phyloP scores from a whole-genome alignment of 2,329 filamentous ascomycete species.

The Coniella lustricola region DNA sequence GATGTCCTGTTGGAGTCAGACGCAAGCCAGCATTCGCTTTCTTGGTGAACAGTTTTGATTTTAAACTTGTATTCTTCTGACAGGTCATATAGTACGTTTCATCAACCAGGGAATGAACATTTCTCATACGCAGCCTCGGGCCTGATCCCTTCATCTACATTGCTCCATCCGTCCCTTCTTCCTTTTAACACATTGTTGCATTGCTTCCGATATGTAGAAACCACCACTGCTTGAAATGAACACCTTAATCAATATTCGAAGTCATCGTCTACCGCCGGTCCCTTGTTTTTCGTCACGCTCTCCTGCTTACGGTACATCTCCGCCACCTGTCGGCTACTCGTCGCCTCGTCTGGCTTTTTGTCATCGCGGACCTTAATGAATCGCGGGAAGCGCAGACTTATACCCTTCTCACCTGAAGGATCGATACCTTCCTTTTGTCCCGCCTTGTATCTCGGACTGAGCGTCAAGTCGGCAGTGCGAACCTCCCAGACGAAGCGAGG shows the following conservation, averaged over 20 bases:
- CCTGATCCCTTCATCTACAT: too few relatives aligned
- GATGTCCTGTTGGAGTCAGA: too few relatives aligned
- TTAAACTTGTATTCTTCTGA: too few relatives aligned
- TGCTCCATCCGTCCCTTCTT: too few relatives aligned
- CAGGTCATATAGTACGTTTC: too few relatives aligned
- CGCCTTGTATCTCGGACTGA: conserved; percentile 91
- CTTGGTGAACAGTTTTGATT: too few relatives aligned
- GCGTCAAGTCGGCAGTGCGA: conserved; percentile 88
- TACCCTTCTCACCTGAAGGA: conserved; percentile 63
- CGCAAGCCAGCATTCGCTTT: too few relatives aligned
- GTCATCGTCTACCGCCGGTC: conserved; percentile 84
- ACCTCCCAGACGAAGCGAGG: conserved; percentile 94
- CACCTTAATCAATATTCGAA: conserved; percentile 74
- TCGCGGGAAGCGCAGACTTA: conserved; percentile 83
- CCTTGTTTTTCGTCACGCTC: conserved; percentile 78
- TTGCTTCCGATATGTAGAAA: too few relatives aligned
- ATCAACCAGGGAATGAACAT: too few relatives aligned
- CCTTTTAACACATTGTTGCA: too few relatives aligned
- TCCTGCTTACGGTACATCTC: conserved; percentile 98
- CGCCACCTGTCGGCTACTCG: conserved; percentile 74
- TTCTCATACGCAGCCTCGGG: too few relatives aligned
- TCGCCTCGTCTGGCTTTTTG: conserved; percentile 91
- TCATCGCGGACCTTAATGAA: conserved; percentile 91
- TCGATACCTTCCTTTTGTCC: conserved; percentile 76
- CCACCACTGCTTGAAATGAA: background rate